Conservation (phyloP, 441 rosid species). For the Metrosideros polymorpha region DNA sequence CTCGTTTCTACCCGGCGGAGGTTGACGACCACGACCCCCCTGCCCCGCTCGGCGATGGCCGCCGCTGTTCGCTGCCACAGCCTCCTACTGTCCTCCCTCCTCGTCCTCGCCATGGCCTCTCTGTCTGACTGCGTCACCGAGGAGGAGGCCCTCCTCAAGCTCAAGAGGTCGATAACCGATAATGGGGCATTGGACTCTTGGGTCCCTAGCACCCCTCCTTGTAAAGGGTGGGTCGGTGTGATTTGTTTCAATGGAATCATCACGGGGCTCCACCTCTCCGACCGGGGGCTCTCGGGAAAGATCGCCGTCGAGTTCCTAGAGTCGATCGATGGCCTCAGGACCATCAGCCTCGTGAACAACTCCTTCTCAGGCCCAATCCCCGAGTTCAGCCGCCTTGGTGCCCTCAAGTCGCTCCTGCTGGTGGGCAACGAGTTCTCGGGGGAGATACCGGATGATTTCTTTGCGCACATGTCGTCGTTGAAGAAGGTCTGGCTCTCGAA, state of each 20-base stretch:
- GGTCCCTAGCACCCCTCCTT: constrained; percentile 41
- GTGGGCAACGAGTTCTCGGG: constrained; percentile 5
- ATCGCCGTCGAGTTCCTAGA: constrained; percentile 32
- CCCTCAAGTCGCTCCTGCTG: constrained; percentile 19
- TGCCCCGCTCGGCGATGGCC: constrained; percentile 29
- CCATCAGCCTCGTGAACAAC: constrained; percentile 48
- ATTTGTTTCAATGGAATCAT: constrained; percentile 40
- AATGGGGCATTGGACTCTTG: constrained; percentile 39
- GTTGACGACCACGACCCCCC: constrained; percentile 3
- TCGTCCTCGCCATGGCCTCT: background rate
- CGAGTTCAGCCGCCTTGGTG: constrained; percentile 42
- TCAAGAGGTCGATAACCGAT: constrained; percentile 31
- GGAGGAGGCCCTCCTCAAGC: constrained; percentile 30
- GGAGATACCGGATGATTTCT: constrained; percentile 2
- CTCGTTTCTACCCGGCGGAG: constrained; percentile 24
- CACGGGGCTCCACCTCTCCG: constrained; percentile 47
- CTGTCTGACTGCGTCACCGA: constrained; percentile 20
- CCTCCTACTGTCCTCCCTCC: constrained; percentile 2
- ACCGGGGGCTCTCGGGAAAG: constrained; percentile 40
- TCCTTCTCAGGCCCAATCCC: constrained; percentile 56
- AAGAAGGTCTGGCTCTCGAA: constrained; percentile 9
- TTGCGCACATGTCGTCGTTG: background rate
- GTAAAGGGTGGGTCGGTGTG: constrained; percentile 54
- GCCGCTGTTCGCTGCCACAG: constrained; percentile 25
- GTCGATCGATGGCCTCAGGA: constrained; percentile 35